Conservation (phyloP, 768 basidiomycete genomes). For the Lactarius evosmus region DNA sequence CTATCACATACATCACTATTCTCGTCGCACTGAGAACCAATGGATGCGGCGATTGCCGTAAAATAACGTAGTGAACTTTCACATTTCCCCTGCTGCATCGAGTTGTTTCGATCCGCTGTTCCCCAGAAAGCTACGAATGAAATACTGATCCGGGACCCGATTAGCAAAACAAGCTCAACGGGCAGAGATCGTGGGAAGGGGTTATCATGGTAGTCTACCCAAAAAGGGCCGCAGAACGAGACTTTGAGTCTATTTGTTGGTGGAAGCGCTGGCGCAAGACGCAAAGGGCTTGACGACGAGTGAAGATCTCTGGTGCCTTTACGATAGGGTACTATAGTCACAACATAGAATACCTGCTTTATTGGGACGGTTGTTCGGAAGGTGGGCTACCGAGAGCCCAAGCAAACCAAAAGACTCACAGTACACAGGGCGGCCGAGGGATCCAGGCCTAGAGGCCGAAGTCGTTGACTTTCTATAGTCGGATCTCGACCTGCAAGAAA, state of each 20-base stretch:
- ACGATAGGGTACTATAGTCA: background rate
- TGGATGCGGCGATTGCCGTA: constrained; percentile 12
- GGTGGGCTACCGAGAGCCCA: background rate
- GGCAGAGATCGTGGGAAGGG: background rate
- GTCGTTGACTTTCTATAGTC: background rate
- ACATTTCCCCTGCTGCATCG: background rate
- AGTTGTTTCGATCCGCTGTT: constrained; percentile 4
- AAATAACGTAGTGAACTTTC: background rate
- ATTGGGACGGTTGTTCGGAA: background rate
- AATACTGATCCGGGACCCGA: background rate
- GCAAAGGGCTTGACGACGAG: constrained; percentile 2
- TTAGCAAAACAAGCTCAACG: background rate
- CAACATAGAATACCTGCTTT: background rate
- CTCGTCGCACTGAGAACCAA: constrained; percentile 7
- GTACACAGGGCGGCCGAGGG: background rate
- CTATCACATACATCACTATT: constrained; percentile 16
- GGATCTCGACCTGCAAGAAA: constrained; percentile 6
- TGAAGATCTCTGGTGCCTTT: background rate
- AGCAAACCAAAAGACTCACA: background rate
- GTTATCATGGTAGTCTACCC: background rate
- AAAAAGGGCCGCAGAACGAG: background rate
- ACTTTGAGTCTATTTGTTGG: background rate
- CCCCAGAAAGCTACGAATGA: background rate
- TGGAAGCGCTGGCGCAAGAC: background rate
- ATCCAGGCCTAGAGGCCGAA: background rate